Evolutionary conservation across 116 monocot species (phyloP), one percentile per base, ranked within the genome.

Genomic region (Papilionanthe hybrid): DNA sequence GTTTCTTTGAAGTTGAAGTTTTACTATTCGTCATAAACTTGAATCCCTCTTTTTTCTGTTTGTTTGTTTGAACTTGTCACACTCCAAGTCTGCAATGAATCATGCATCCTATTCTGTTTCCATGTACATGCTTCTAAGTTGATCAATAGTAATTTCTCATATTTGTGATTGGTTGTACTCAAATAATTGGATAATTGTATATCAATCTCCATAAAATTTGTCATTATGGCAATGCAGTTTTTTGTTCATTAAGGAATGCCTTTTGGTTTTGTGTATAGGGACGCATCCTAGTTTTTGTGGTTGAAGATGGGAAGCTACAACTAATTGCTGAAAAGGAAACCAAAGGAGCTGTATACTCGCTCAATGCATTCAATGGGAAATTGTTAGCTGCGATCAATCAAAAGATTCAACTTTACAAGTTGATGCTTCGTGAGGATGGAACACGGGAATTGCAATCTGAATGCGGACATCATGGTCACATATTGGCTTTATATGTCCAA

Each of bases 261-360:
- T 48, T 48, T 19, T 66, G 43, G 49, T 4, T 55, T 48, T 65
- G 68, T 55, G 65, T 84, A 53, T 78, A 98, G 98, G 98, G 98
- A 13, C 91, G 98, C 20, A 99, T 99, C 78, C 84, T 99, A 37
- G 87, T 99, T 72, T 99, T 99, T 83, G 78, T 82, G 7, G 95
- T 99, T 76, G 98, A 99, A 82, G 98, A 99, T 81, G 94, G 95
- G 44, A 99, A 93, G 73, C 81, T 99, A 50, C 94, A 93, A 72
- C 82, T 99, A 69, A 91, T 99, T 84, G 90, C 95, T 20, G 98
- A 95, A 81, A 99, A 99, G 78, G 95, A 99, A 85, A 99, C 94
- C 0, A 99, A 99, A 77, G 98, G 98, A 32, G 91, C 93, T 55
- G 98, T 99, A 19, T 94, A 94, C 82, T 93, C 93, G 11, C 90